A percentile compares a stretch with the other conserved stretches of the same genome.
Conservation (phyloP, 306 rosid species). For the Rosa lucieae region DNA sequence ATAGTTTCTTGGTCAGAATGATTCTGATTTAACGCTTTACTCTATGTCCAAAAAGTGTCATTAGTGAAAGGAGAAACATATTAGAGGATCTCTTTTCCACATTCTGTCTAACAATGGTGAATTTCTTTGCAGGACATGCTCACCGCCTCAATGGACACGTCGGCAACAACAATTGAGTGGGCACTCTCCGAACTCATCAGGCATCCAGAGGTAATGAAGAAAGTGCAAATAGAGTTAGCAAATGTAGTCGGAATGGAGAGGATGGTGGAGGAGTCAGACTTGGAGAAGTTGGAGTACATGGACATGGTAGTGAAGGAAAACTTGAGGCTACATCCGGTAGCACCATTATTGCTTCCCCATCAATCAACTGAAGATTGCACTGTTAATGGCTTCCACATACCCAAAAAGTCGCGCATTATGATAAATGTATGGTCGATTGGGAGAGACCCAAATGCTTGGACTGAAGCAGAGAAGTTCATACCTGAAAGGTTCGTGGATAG, state of each 20-base stretch:
- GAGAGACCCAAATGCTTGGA: conserved; percentile 15
- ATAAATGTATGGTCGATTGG: conserved; percentile 18
- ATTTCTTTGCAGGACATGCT: background rate
- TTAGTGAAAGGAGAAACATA: no score
- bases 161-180: background rate
- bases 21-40: no score
- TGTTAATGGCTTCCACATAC: conserved; percentile 5
- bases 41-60: no score
- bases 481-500: background rate
- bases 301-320: background rate
- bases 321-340: background rate
- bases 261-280: background rate
- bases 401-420: background rate
- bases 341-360: background rate
- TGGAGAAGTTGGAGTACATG: background rate
- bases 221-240: background rate
- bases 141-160: background rate
- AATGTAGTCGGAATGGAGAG: background rate
- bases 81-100: no score
- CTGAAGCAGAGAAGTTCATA: conserved; percentile 5
- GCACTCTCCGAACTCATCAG: background rate
- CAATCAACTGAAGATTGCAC: conserved; percentile 4
- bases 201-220: background rate
- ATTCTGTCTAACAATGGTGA: no score
- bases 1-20: no score